These are phyloP conservation scores for Chrysoporthe austroafricana DNA, from an alignment of 2,329 filamentous ascomycete genomes.

Conservation along the genomic window DNA sequence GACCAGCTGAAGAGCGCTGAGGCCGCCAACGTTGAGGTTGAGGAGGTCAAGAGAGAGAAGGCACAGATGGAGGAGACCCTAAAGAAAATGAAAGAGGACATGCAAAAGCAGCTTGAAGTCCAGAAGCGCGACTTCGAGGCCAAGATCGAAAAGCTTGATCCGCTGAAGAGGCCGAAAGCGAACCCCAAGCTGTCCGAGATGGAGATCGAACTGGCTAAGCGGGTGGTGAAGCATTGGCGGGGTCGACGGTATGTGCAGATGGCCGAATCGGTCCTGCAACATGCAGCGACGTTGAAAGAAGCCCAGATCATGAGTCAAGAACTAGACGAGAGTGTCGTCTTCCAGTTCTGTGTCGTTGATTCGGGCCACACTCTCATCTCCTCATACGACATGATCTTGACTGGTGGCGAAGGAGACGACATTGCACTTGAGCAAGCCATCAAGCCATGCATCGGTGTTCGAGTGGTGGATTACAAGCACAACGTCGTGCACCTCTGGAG, in stretches of 20 bases:
- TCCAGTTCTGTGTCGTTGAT: slow-evolving; percentile 93
- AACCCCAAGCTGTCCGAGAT: slow-evolving; percentile 69
- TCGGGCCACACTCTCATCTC: slow-evolving; percentile 86
- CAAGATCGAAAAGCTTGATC: slow-evolving; percentile 77
- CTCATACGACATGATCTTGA: slow-evolving; percentile 94
- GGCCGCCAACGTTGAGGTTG: slow-evolving; percentile 75
- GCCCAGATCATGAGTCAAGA: slow-evolving; percentile 98
- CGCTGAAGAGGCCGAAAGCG: slow-evolving; percentile 62
- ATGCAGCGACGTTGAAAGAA: slow-evolving; percentile 87
- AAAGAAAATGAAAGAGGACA: slow-evolving; percentile 78
- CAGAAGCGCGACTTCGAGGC: slow-evolving; percentile 86
- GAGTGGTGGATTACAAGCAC: slow-evolving; percentile 89
- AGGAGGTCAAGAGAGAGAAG: slow-evolving; percentile 84
- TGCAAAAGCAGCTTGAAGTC: slow-evolving; percentile 81
- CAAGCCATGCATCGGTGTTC: slow-evolving; percentile 89
- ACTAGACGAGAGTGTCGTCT: slow-evolving; percentile 88
- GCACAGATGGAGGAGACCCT: slow-evolving; percentile 82
- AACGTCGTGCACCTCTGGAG: slow-evolving; percentile 92
- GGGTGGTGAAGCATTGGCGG: slow-evolving; percentile 75
- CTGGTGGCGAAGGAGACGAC: slow-evolving; percentile 85
- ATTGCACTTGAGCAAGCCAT: slow-evolving; percentile 76
- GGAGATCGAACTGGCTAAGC: slow-evolving; percentile 72
- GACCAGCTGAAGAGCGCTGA: slow-evolving; percentile 77
- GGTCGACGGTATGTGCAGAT: slow-evolving; percentile 87
- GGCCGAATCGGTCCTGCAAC: slow-evolving; percentile 88